Evolutionary conservation across 495 filamentous ascomycete genomes (phyloP), one percentile per base, ranked within the genome.

Genomic region (Annulohypoxylon nitens): DNA sequence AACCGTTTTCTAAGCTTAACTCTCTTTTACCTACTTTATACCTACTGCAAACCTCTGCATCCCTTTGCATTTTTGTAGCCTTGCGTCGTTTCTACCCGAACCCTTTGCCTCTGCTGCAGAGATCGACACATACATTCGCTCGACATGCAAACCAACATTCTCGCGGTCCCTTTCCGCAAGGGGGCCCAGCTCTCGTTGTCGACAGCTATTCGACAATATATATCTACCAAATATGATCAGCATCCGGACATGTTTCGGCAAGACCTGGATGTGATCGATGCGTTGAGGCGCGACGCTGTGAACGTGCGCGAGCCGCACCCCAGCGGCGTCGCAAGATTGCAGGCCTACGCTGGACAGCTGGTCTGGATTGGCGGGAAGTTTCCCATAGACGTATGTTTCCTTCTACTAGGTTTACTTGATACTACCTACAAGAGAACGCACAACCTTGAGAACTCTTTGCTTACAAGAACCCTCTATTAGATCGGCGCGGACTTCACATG

Each of bases 221-320:
- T 99, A 70, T 97, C 93, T 45, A 92, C 89, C 78, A 98, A 98
- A 87, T 99, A 99, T 91, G 96, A 98, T 81, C 96, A 99, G 79
- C 96, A 97, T 80, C 96, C 97, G 61, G 93, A 97, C 80, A 97
- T 98, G 94, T 99, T 99, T 81, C 88, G 90, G 69, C 86, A 92
- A 58, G 96, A 99, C 82, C 87, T 99, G 45, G 87, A 96, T 62
- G 87, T 91, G 67, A 93, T 99, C 78, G 94, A 99, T 78, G 84
- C 88, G 53, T 78, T 98, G 58, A 89, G 96, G 10, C 88, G 84
- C 53, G 93, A 95, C 68, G 96, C 96, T 50, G 83, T 98, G 66
- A 91, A 94, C 80, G 91, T 95, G 10, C 90, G 92, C 63, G 96
- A 98, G 74, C 89, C 96, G 12, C 96, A 99, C 81, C 81, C 88